phyloP scores from a whole-genome alignment of 352 stramenopile species.

The Nothophytophthora sp. region DNA sequence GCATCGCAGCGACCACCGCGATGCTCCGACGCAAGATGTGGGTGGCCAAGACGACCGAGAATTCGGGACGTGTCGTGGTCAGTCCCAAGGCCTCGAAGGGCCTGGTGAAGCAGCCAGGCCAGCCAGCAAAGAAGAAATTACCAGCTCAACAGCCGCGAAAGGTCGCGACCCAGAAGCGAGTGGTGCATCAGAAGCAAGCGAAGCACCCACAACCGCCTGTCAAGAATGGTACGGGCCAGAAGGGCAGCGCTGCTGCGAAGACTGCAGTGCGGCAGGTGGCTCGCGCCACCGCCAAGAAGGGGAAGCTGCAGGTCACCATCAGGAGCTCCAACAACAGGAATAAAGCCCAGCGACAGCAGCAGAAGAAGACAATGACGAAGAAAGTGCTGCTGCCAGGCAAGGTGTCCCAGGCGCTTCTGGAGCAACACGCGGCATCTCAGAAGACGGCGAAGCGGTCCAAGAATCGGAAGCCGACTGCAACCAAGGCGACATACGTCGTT shows the following conservation, averaged over 20 bases:
- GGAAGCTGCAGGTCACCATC: constrained; percentile 43
- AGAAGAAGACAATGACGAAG: constrained; percentile 3
- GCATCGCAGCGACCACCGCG: constrained; percentile 27
- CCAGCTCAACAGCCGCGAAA: constrained; percentile 7
- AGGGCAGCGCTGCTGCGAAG: constrained; percentile 10
- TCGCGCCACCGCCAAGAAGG: constrained; percentile 32
- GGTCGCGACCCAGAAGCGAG: constrained; percentile 3
- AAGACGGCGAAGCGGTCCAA: constrained; percentile 34
- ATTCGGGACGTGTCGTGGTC: constrained; percentile 4
- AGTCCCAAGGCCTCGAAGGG: constrained; percentile 10
- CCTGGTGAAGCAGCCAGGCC: not conserved
- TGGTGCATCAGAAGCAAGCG: constrained; percentile 4
- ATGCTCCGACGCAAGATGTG: constrained; percentile 28
- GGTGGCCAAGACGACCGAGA: constrained; percentile 7
- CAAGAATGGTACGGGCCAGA: too few relatives aligned
- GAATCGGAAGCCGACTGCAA: constrained; percentile 26
- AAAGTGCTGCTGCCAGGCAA: constrained; percentile 41
- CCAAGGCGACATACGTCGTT: constrained; percentile 38
- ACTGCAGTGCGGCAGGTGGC: constrained; percentile 23
- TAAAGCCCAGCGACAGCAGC: constrained; percentile 14
- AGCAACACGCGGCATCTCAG: constrained; percentile 28
- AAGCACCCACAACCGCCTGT: constrained; percentile 18
- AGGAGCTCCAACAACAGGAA: constrained; percentile 2
- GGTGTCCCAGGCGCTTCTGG: constrained; percentile 18
- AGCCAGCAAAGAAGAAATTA: constrained; percentile 24